These are phyloP conservation scores for Chaetomium tenue DNA, from an alignment of 495 filamentous ascomycete species.

Conservation along the genomic window DNA sequence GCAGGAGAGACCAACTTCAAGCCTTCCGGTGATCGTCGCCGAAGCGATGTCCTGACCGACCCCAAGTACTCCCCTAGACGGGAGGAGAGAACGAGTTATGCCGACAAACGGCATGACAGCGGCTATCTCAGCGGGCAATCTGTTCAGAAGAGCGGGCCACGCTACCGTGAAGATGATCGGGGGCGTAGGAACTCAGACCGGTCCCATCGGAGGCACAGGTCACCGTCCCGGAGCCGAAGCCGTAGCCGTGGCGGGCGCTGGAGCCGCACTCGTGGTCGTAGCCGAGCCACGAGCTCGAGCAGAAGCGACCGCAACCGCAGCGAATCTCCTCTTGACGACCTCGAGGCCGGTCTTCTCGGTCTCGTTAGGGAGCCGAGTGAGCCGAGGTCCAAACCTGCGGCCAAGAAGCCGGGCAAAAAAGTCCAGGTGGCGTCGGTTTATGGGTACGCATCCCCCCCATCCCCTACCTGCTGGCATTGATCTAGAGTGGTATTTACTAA, in stretches of 20 bases:
- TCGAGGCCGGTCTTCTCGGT: constrained; percentile 31
- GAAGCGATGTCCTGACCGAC: constrained; percentile 17
- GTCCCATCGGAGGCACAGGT: constrained; percentile 20
- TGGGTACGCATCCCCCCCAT: constrained; percentile 20
- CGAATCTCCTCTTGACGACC: constrained; percentile 30
- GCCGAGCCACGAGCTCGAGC: constrained; percentile 5
- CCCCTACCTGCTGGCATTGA: not conserved
- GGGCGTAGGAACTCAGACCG: constrained; percentile 13
- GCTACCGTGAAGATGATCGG: constrained; percentile 22
- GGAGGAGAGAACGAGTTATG: constrained; percentile 24
- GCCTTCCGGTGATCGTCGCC: constrained; percentile 12
- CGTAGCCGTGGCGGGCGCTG: constrained; percentile 11
- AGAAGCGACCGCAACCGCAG: constrained; percentile 26
- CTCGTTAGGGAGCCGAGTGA: constrained; percentile 23
- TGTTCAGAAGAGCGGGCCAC: constrained; percentile 17
- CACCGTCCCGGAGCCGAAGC: constrained; percentile 18
- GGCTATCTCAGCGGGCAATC: constrained; percentile 38
- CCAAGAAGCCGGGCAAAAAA: constrained; percentile 30
- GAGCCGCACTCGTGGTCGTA: constrained; percentile 12
- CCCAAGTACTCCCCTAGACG: constrained; percentile 11
- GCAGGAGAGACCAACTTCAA: constrained; percentile 25
- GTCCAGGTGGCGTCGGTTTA: constrained; percentile 34
- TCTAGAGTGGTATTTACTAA: not conserved
- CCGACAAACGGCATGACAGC: constrained; percentile 33
- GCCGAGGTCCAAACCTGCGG: constrained; percentile 14